A percentile compares a stretch with the other conserved stretches of the same genome.
Evolutionary conservation across 2,329 filamentous ascomycete genomes (phyloP).

Genomic region (Talaromyces sp.): DNA sequence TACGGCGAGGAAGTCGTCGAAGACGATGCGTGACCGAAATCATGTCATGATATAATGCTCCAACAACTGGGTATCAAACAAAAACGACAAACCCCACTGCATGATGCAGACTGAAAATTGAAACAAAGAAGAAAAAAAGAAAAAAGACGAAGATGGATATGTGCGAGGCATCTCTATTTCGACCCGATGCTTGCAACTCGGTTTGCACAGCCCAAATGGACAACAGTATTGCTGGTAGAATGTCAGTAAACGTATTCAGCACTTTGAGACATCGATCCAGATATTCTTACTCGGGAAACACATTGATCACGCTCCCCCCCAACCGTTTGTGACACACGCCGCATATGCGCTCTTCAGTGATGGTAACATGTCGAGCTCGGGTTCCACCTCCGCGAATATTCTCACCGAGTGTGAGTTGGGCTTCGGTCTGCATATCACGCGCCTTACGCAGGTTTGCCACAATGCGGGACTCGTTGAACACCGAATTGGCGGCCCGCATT

Average conservation of each 20-base stretch:
- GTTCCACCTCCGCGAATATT: slow-evolving; percentile 56
- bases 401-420: slow-evolving; percentile 72
- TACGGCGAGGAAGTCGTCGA: slow-evolving; percentile 81
- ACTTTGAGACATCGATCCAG: neutral
- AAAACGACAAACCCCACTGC: slow-evolving; percentile 14
- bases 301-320: slow-evolving; percentile 86
- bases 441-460: slow-evolving; percentile 75
- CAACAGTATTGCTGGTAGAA: slow-evolving; percentile 57
- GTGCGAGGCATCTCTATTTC: slow-evolving; percentile 3
- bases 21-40: slow-evolving; percentile 57
- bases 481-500: slow-evolving; percentile 81
- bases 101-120: slow-evolving; percentile 5
- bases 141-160: slow-evolving; percentile 1
- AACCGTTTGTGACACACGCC: slow-evolving; percentile 91
- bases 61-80: slow-evolving; percentile 39
- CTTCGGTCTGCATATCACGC: slow-evolving; percentile 76
- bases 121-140: slow-evolving; percentile 12
- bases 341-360: slow-evolving; percentile 87
- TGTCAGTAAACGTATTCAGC: slow-evolving; percentile 18
- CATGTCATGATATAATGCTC: slow-evolving; percentile 30
- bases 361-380: slow-evolving; percentile 70
- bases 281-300: slow-evolving; percentile 74
- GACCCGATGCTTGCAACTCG: slow-evolving; percentile 35
- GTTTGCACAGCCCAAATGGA: slow-evolving; percentile 78
- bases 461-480: slow-evolving; percentile 78